Evolutionary conservation across 768 basidiomycete genomes (phyloP), one percentile per base, ranked within the genome.

Genomic region (Hydnomerulius pinastri): DNA sequence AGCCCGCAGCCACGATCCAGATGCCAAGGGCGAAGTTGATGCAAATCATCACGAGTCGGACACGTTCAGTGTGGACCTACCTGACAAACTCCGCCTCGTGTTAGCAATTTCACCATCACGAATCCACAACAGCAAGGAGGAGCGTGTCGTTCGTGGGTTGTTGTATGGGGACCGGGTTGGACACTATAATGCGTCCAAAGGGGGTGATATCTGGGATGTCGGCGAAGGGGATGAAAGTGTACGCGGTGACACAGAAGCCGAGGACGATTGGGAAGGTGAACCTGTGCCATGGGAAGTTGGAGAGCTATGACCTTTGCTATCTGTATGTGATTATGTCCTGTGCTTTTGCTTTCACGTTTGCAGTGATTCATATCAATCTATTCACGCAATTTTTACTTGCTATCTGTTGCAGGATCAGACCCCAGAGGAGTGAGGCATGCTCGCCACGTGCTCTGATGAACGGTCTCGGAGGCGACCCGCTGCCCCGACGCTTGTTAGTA

Each of bases 261-360:
- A 86, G 55, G 72, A 71, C 40, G 72, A 72, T 55, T 92, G 90
- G 90, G 90, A 90, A 68, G 82, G 86, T 29, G 89, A 90, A 66
- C 85, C 86, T 30, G 77, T 90, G 29, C 85, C 89, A 52, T 92
- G 90, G 90, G 87, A 87, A 68, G 75, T 81, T 8, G 90, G 82
- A 45, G 90, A 90, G 59, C 59, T 92, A 67, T 90, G 77, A 69
- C 50, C 46, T 48, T 52, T 33, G 45, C 20, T 43, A 50, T 39
- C 50, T 53, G 59, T 68, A 66, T 67, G 71, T 69, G 64, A 46
- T 59, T 59, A 56, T 58, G 53, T 55, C 48, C 52, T 63, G 43
- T 43, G 48, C 56, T 48, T 42, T 47, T 55, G 47, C 57, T 33
- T 68, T 63, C 55, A 57, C 60, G 51, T 55, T 61, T 69, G 54